Evolutionary conservation across 805 yeast genomes (phyloP).

Genomic region (Metschnikowia gruessii): DNA sequence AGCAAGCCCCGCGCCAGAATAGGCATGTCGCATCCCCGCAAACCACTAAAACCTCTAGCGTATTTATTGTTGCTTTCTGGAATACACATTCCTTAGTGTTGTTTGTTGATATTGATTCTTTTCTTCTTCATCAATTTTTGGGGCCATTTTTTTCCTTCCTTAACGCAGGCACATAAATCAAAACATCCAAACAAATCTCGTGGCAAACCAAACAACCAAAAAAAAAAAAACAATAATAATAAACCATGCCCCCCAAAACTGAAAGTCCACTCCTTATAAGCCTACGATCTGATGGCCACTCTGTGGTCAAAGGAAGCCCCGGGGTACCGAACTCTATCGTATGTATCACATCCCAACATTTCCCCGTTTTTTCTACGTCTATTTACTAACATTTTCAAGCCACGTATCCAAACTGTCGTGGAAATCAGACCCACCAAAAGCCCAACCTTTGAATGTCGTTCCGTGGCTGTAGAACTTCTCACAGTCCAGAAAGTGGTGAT

Average conservation of each 20-base stretch:
- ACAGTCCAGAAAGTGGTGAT: slow-evolving; percentile 49
- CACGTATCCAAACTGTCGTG: slow-evolving; percentile 56
- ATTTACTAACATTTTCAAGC: slow-evolving; percentile 29
- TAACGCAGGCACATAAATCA: no score
- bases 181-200: no score
- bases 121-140: no score
- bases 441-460: slow-evolving; percentile 44
- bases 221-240: neutral
- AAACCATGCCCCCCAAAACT: slow-evolving; percentile 15
- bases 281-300: slow-evolving; percentile 49
- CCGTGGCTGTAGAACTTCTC: slow-evolving; percentile 46
- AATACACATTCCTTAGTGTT: no score
- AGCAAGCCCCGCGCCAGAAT: no score
- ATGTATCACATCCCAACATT: slow-evolving; percentile 15
- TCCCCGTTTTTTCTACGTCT: neutral
- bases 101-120: no score
- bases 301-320: slow-evolving; percentile 64
- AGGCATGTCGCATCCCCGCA: no score
- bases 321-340: slow-evolving; percentile 57
- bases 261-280: slow-evolving; percentile 31
- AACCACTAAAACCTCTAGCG: no score
- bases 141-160: no score
- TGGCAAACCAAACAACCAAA: no score
- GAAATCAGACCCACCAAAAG: slow-evolving; percentile 53
- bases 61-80: no score